These are phyloP conservation scores for Rhododendron molle DNA, from an alignment of 148 eudicot genomes.

Conservation along the genomic window DNA sequence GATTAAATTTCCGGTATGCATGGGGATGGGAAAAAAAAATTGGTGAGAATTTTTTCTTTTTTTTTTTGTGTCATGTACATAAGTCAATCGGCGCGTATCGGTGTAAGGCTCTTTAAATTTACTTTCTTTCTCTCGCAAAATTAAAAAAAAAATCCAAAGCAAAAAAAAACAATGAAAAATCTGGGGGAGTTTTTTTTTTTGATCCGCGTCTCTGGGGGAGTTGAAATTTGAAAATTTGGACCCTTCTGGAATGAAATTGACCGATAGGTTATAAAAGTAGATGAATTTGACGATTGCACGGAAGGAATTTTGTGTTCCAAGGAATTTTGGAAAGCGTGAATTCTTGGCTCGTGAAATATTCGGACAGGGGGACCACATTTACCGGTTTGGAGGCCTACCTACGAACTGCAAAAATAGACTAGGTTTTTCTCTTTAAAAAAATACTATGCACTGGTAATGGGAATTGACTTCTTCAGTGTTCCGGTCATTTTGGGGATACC, in stretches of 20 bases:
- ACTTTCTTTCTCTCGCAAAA: too few relatives aligned
- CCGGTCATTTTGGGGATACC: too few relatives aligned
- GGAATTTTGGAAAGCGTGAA: conserved; percentile 17
- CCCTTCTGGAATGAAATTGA: neutral
- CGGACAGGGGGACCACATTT: conserved; percentile 3
- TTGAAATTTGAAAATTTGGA: neutral
- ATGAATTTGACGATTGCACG: neutral
- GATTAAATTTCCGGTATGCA: too few relatives aligned
- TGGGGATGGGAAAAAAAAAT: too few relatives aligned
- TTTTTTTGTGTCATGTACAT: too few relatives aligned
- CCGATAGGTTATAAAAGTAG: neutral
- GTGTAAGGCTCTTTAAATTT: too few relatives aligned
- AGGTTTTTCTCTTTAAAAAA: neutral
- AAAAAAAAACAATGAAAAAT: too few relatives aligned
- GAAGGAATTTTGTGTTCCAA: conserved; percentile 17
- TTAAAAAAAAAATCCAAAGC: too few relatives aligned
- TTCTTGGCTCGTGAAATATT: conserved; percentile 15
- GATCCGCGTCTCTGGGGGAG: neutral
- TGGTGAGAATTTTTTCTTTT: too few relatives aligned
- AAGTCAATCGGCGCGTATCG: too few relatives aligned
- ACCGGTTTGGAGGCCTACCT: conserved; percentile 7
- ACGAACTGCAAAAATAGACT: neutral
- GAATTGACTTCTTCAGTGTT: too few relatives aligned
- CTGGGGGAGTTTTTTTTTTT: neutral
- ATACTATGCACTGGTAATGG: too few relatives aligned